Base-by-base conservation (phyloP, 2,329 filamentous ascomycete genomes). In the Triangularia verruculosa region DNA sequence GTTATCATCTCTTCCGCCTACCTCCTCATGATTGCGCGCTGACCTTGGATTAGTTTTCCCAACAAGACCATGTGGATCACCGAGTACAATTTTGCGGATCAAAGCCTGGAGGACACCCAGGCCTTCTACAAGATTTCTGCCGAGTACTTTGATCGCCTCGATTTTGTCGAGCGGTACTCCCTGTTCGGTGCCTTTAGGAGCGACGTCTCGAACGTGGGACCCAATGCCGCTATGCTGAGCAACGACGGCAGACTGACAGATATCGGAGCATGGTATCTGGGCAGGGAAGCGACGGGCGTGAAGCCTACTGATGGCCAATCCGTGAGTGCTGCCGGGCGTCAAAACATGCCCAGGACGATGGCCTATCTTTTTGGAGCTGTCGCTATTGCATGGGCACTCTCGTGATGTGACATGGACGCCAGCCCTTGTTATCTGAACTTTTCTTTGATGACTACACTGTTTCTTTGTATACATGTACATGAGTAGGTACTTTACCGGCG, bases 241-340 rank as follows among this genome's bases (percentile, higher is more conserved):
- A 78, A 84, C 51, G 80, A 85, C 15, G 91, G 91, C 51, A 72
- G 85, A 65, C 77, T 95, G 66, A 93, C 91, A 1, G 86, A 92
- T 68, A 89, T 94, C 67, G 91, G 91, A 0, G 82, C 84, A 2
- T 90, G 88, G 88, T 95, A 94, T 74, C 75, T 95, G n/a, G 86
- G 91, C 1, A 75, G 78, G 7, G 69, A 69, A 12, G 78, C 78
- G 0, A 84, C 80, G 1, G 82, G 81, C 1, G 74, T 82, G 2
- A 69, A 22, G 13, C 66, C 66, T 22, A 59, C 43, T 25, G 15
- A 32, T 8, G 47, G 30, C 27, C 25, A 55, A 24, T 68, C 66
- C 4, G 47, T 24, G 3, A 47, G 39, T 47, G 22, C 9, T 54
- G 58, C 20, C 4, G 61, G 61, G 52, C 63, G 56, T 5, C 54